These are phyloP conservation scores for Psilocybe tampanensis DNA, from an alignment of 768 basidiomycete species.

Conservation along the genomic window DNA sequence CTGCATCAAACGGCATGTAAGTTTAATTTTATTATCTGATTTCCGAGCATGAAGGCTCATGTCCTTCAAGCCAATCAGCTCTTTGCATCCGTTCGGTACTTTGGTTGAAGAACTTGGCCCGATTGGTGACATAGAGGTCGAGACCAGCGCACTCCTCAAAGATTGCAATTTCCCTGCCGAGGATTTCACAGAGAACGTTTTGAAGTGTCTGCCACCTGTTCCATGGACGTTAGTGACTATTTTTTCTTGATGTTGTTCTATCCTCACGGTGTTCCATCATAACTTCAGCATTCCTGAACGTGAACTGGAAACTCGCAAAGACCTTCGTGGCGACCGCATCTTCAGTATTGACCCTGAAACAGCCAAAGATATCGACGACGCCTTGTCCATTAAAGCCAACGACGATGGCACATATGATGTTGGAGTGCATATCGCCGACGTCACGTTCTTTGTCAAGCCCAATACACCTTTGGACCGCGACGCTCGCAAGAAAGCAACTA, in stretches of 20 bases:
- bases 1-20: conserved; percentile 96
- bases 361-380: conserved; percentile 95
- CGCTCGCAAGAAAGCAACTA: conserved; percentile 95
- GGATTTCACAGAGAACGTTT: conserved; percentile 92
- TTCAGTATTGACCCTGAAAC: conserved; percentile 93
- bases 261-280: conserved; percentile 12
- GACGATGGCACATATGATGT: conserved; percentile 94
- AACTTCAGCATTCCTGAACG: conserved; percentile 77
- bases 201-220: conserved; percentile 94
- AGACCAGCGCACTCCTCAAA: conserved; percentile 95
- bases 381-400: conserved; percentile 84
- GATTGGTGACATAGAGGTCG: conserved; percentile 98
- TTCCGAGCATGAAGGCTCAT: conserved; percentile 16
- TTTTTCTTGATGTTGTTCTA: not conserved
- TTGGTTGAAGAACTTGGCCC: conserved; percentile 97
- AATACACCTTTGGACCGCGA: conserved; percentile 98
- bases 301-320: conserved; percentile 86
- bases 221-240: conserved; percentile 80
- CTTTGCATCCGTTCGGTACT: conserved; percentile 97
- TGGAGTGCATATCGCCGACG: conserved; percentile 96
- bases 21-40: conserved; percentile 29
- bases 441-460: conserved; percentile 92
- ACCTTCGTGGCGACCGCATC: conserved; percentile 80
- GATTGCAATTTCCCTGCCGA: conserved; percentile 99
- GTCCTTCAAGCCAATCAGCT: conserved; percentile 76